A percentile compares a stretch with the other conserved stretches of the same genome.
phyloP scores from a whole-genome alignment of 2,329 filamentous ascomycete species.

The Elsinoe batatas region DNA sequence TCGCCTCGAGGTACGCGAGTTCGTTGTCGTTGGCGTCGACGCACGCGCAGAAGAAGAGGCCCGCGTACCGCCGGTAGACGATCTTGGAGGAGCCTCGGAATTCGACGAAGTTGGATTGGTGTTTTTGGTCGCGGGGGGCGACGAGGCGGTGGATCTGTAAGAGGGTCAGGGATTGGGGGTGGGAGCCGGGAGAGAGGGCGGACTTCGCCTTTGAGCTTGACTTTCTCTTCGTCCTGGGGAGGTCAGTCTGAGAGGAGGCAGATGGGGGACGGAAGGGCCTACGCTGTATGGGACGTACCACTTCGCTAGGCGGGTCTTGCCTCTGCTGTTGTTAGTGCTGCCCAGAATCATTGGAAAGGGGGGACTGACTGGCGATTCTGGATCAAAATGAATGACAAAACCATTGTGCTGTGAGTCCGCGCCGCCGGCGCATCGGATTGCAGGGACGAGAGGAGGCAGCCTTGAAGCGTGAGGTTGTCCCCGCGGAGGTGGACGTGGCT shows the following conservation, averaged over 20 bases:
- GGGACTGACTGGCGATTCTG: slow-evolving; percentile 69
- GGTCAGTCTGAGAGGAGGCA: neutral
- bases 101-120: slow-evolving; percentile 99
- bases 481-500: neutral
- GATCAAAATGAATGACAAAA: slow-evolving; percentile 82
- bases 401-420: slow-evolving; percentile 30
- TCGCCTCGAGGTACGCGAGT: slow-evolving; percentile 89
- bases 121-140: slow-evolving; percentile 94
- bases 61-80: slow-evolving; percentile 93
- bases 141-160: slow-evolving; percentile 95
- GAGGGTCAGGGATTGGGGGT: slow-evolving; percentile 11
- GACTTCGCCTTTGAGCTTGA: slow-evolving; percentile 96
- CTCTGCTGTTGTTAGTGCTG: slow-evolving; percentile 44
- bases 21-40: slow-evolving; percentile 99
- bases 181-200: slow-evolving; percentile 17
- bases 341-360: neutral
- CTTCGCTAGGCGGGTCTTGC: slow-evolving; percentile 95
- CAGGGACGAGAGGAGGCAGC: neutral
- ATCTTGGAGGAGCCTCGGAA: slow-evolving; percentile 81
- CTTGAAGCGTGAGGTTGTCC: neutral
- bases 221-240: slow-evolving; percentile 81
- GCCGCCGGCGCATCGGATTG: neutral
- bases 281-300: slow-evolving; percentile 96
- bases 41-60: slow-evolving; percentile 97
- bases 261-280: slow-evolving; percentile 24